Base-by-base conservation (phyloP, 495 filamentous ascomycete genomes). In the Penicillium antarcticum region DNA sequence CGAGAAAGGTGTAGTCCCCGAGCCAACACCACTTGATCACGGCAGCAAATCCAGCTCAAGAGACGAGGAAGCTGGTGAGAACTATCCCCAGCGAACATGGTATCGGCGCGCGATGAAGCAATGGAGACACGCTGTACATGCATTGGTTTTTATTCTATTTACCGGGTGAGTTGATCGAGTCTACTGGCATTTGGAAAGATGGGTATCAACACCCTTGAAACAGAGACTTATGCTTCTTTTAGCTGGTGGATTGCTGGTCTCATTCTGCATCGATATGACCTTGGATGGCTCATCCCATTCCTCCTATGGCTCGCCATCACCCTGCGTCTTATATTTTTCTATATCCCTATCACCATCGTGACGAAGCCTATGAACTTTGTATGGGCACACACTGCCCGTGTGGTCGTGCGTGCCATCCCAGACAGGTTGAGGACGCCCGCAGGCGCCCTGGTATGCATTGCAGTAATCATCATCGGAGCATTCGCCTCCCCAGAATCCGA, bases 181-280 rank as follows among this genome's bases (percentile, higher is more conserved):
- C 48, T 23, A 31, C 17, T 45, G 39, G 23, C 26, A 14, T 35
- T 7, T 5, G 21, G 4, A 26, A 17, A 17, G 18, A 16, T 3
- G 9, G 45, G 19, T 18, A 34, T 35, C 34, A 35, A 40, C 32
- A 39, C 14, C 10, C n/a, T 38, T 23, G 34, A 40, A 38, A 12
- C 18, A 38, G 40, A 46, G 35, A 48, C 59, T 62, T 10, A 62
- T 56, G 31, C 35, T 18, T 26, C 18, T 36, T 32, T 33, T 58
- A 91, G 88, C 45, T 95, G 91, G 91, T 95, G 89, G 90, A 91
- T 94, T 50, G 87, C 84, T 37, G 84, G 87, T 35, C 76, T 95
- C 16, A 73, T 92, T 51, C 73, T 86, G 37, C 87, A 88, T 63
- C 81, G 85, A 16, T 55, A 86, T 58, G 86, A 90, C 61, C 79